Base-by-base conservation (phyloP, 2,329 filamentous ascomycete species). In the Cladosporium sp. region DNA sequence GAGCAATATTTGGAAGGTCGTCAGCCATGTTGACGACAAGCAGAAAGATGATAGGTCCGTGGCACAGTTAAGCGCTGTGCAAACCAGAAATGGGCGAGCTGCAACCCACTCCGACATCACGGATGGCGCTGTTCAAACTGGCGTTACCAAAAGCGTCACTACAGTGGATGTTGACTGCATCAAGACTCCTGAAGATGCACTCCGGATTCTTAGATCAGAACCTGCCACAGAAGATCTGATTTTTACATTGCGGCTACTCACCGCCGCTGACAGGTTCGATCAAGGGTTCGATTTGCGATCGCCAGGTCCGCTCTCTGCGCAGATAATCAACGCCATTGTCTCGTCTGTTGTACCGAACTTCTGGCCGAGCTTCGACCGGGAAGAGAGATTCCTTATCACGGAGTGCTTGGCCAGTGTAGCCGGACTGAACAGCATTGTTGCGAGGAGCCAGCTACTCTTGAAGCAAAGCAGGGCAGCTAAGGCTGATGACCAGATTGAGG, bases 301-400 rank as follows among this genome's bases (percentile, higher is more conserved):
- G 2, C 84, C 89, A 3, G 79, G 79, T 32, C 84, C 91, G 1
- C 72, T 82, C 56, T 81, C 83, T 53, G 83, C 89, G 16, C 87
- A 90, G 61, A 81, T 96, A 32, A 75, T 92, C 49, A 84, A 90
- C 63, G 73, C 81, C 3, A 72, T 98, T 34, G 82, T 95, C 54
- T 84, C 80, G 13, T 81, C 84, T 32, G 90, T 87, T 22, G 74
- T 89, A 7, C 87, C 88, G 1, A 87, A 91, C 64, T 95, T 92
- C 69, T 97, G 93, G 92, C 66, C 75, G 3, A 63, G 82, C 8
- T 64, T 92, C n/a, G 55, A 64, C 14, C 38, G 52, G 19, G 53
- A 56, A 9, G 77, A 78, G 37, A 60, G 75, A 1, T 67, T 71
- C 38, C 68, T 79, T 2, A 70, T 97, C 13, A 60, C 87, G 1